A percentile compares a stretch with the other conserved stretches of the same genome.
Conservation (phyloP, 148 eudicot species). For the Linanthus parryae region DNA sequence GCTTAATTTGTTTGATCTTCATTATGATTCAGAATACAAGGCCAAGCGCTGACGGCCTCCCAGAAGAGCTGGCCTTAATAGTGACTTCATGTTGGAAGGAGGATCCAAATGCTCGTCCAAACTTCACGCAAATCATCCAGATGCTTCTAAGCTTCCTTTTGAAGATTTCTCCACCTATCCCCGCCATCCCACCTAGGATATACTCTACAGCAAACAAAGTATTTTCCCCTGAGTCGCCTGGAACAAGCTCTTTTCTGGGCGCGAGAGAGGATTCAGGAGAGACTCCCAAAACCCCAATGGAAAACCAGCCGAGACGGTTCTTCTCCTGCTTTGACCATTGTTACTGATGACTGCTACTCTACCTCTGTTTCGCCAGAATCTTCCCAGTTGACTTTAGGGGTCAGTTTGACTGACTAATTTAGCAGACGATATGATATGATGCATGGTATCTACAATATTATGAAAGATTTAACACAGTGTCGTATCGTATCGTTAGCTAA, state of each 20-base stretch:
- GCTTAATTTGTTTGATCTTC: slow-evolving; percentile 3
- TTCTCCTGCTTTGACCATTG: slow-evolving; percentile 69
- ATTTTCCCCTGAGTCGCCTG: slow-evolving; percentile 85
- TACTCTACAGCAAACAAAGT: slow-evolving; percentile 64
- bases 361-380: no score
- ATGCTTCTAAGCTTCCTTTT: slow-evolving; percentile 67
- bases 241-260: slow-evolving; percentile 78
- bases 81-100: slow-evolving; percentile 90
- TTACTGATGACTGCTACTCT: no score
- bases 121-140: slow-evolving; percentile 75
- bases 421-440: no score
- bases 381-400: no score
- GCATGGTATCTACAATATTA: no score
- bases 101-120: slow-evolving; percentile 76
- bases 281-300: slow-evolving; percentile 49
- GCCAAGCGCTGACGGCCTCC: slow-evolving; percentile 84
- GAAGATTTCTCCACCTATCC: slow-evolving; percentile 46
- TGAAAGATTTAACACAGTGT: no score
- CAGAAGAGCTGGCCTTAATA: slow-evolving; percentile 67
- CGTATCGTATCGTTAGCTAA: no score
- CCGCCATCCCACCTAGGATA: slow-evolving; percentile 51
- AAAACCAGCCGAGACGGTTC: slow-evolving; percentile 44
- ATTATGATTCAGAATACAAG: slow-evolving; percentile 58
- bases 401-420: no score
- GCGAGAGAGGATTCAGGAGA: slow-evolving; percentile 44